Conservation (phyloP, 2,329 filamentous ascomycete genomes). For the Byssothecium circinans region DNA sequence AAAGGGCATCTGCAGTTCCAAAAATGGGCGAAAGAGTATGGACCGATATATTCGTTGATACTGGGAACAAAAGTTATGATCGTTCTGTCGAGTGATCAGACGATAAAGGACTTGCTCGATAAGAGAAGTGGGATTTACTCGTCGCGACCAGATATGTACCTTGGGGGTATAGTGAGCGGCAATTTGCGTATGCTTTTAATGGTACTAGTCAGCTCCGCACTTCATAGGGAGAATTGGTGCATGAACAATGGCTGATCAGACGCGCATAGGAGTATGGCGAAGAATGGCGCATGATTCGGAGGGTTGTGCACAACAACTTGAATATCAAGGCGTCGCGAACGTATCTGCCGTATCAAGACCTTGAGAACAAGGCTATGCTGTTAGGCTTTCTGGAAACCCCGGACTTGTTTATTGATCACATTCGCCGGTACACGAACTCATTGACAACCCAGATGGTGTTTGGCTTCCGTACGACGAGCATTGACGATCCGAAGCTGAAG, state of each 20-base stretch:
- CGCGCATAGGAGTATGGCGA: conserved; percentile 17
- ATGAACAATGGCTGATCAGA: no score
- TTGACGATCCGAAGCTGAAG: conserved; percentile 11
- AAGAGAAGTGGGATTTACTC: conserved; percentile 55
- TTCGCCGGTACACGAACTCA: conserved; percentile 53
- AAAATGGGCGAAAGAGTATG: conserved; percentile 57
- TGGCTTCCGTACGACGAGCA: conserved; percentile 37
- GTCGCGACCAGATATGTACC: conserved; percentile 43
- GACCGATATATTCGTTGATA: conserved; percentile 55
- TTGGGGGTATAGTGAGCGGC: conserved; percentile 20
- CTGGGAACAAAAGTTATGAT: conserved; percentile 53
- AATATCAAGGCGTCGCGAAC: conserved; percentile 14
- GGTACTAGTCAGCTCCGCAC: conserved; percentile 6
- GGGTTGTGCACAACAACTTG: conserved; percentile 14
- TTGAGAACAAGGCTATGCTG: conserved; percentile 59
- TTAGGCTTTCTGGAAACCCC: conserved; percentile 51
- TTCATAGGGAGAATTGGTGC: background rate
- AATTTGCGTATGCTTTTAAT: conserved; percentile 19
- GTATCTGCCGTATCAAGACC: conserved; percentile 53
- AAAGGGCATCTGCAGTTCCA: conserved; percentile 52
- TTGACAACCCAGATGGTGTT: conserved; percentile 55
- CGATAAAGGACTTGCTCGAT: conserved; percentile 57
- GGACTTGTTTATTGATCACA: conserved; percentile 45
- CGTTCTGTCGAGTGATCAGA: conserved; percentile 50
- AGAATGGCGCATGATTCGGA: conserved; percentile 19